Evolutionary conservation across 305 asterid genomes (phyloP), one percentile per base, ranked within the genome.

Genomic region (Withania somnifera): DNA sequence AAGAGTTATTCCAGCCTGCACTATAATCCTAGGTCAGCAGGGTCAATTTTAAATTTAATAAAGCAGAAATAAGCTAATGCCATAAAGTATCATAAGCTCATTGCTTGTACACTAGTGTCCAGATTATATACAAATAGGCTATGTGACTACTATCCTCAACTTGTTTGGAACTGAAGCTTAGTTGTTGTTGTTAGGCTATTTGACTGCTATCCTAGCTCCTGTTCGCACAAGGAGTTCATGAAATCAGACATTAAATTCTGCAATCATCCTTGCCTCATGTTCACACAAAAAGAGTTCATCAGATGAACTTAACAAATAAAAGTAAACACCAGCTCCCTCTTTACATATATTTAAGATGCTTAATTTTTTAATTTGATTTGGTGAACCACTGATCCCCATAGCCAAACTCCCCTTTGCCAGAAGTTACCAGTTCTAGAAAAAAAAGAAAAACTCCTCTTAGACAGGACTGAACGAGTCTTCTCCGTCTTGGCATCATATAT

Each of bases 1-100:
- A 61, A 95, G 92, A 75, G 97, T 88, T 77, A 95, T 90, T 87
- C 99, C 99, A 80, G 99, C 99, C 98, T 93, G 87, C 85, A 58
- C 50, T 64, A 30, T n/a, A 40, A 80, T 63, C 78, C 19, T 40
- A 22, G 36, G 53, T 54, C 38, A 54, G 56, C 34, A 50, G 28
- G 11, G 22, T 26, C 1, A 26, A 42, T 1, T 75, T 14, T 1
- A 47, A 73, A 28, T 47, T 47, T 8, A 76, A 17, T 30, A 34
- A 51, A 32, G 34, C 17, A 42, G 47, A 79, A 38, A 60, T 15
- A 24, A 79, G 60, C 30, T 22, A 38, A 42, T 0, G 57, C 7
- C 0, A 7, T 19, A 19, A 54, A 3, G 7, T 57, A 57, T 58
- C 53, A 1, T 22, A 58, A 30, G 36, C 8, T 57, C 38, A 45